These are phyloP conservation scores for Amanita rubescens DNA, from an alignment of 768 basidiomycete genomes.

Conservation along the genomic window DNA sequence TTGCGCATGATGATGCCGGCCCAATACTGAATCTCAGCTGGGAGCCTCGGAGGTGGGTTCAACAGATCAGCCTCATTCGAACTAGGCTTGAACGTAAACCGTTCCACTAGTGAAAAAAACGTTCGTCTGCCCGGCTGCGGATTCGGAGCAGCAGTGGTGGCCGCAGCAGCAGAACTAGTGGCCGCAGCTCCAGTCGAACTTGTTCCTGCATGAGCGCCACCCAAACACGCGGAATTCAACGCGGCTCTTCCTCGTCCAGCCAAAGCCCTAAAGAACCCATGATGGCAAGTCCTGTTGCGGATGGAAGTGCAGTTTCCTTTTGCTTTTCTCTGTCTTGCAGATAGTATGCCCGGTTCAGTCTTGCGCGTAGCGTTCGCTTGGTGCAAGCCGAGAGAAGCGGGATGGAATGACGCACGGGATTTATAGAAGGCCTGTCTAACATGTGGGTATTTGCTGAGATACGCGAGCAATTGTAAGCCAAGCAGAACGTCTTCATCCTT, in stretches of 20 bases:
- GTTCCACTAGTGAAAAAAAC: conserved; percentile 92
- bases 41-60: conserved; percentile 64
- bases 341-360: background rate
- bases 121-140: conserved; percentile 57
- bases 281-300: background rate
- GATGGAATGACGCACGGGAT: conserved; percentile 74
- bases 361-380: conserved; percentile 14
- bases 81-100: conserved; percentile 93
- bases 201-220: background rate
- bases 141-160: conserved; percentile 14
- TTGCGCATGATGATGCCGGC: conserved; percentile 99
- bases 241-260: conserved; percentile 33
- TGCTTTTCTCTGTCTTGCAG: conserved; percentile 11
- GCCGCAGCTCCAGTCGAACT: background rate
- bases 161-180: background rate
- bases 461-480: conserved; percentile 87
- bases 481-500: conserved; percentile 92
- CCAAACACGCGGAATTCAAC: background rate
- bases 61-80: conserved; percentile 68
- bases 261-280: conserved; percentile 40
- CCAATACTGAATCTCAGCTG: conserved; percentile 96
- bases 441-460: conserved; percentile 96
- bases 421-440: conserved; percentile 95
- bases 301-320: conserved; percentile 8
- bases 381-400: conserved; percentile 46